Base-by-base conservation (phyloP, 345 rosid genomes). In the Pugionium cornutum region DNA sequence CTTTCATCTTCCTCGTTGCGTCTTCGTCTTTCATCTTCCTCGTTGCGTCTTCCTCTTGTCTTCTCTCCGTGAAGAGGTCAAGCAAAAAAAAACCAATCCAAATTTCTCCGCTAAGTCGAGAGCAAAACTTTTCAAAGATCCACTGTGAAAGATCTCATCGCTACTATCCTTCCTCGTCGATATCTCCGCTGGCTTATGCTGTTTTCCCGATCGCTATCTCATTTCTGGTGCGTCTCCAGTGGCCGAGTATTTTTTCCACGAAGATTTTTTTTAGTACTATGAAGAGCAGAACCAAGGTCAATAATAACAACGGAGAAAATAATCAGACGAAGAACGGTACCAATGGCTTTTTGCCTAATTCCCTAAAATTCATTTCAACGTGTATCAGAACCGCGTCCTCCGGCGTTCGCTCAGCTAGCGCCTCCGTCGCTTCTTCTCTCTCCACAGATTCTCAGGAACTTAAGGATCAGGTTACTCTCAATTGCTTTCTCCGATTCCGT, bases 351-450 rank as follows among this genome's bases (percentile, higher is more conserved):
- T 34, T 94, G 43, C 97, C 97, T 1, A 81, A 72, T 81, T 90
- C 97, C 7, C 64, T 90, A 62, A 94, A 83, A 74, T 88, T 94
- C 74, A 85, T 94, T 62, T 94, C 97, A 10, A 84, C 95, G 7
- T 94, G 89, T 36, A 75, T 94, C 62, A 83, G 83, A 67, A 88
- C 97, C 42, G 98, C 98, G 49, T 92, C 98, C 43, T 86, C 96
- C 36, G 96, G 98, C 49, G 98, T 92, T 25, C 87, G 95, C 40
- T 83, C 97, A 47, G 97, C 96, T 47, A 78, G 85, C 37, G 89
- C 91, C 18, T 84, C 98, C 30, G 91, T 85, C 36, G 88, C 98
- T 56, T 86, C 96, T 10, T 89, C 98, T 4, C 80, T 92, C 40
- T 79, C 97, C 35, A 66, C 89, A 4, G 92, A 86, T 64, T 58